Conservation (phyloP, 1,284 basidiomycete genomes). For the Singerocomus inundabilis region DNA sequence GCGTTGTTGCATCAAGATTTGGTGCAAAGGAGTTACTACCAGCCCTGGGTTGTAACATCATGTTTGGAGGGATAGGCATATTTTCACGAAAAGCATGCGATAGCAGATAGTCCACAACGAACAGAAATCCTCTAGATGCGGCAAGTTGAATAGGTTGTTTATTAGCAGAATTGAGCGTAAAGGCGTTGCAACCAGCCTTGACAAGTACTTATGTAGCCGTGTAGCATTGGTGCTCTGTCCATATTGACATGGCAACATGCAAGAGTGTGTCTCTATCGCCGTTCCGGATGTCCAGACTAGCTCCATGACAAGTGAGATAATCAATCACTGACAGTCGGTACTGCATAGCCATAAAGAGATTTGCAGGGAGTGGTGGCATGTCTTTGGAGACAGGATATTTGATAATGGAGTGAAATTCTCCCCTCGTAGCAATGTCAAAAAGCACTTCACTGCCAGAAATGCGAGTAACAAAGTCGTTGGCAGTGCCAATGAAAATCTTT, state of each 20-base stretch:
- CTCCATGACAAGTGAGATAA: not conserved
- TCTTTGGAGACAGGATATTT: not conserved
- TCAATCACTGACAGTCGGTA: not conserved
- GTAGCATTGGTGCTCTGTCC: not conserved
- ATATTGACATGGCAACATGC: not conserved
- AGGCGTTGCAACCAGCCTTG: not conserved
- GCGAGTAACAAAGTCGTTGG: not conserved
- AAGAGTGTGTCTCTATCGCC: not conserved
- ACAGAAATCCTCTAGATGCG: not conserved
- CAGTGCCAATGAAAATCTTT: not conserved
- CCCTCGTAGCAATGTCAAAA: not conserved
- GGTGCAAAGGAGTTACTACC: too few relatives aligned
- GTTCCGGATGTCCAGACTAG: not conserved
- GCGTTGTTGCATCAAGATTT: too few relatives aligned
- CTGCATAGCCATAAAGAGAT: not conserved
- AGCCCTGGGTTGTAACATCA: too few relatives aligned
- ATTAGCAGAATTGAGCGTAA: not conserved
- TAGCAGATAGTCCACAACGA: not conserved
- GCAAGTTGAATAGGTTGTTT: not conserved
- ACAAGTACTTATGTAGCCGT: not conserved
- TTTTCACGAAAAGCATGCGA: not conserved
- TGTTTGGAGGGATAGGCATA: not conserved
- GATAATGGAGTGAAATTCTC: not conserved
- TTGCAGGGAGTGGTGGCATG: not conserved
- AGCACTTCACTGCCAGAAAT: not conserved